These are phyloP conservation scores for Agrocybe praecox DNA, from an alignment of 768 basidiomycete species.

Conservation along the genomic window DNA sequence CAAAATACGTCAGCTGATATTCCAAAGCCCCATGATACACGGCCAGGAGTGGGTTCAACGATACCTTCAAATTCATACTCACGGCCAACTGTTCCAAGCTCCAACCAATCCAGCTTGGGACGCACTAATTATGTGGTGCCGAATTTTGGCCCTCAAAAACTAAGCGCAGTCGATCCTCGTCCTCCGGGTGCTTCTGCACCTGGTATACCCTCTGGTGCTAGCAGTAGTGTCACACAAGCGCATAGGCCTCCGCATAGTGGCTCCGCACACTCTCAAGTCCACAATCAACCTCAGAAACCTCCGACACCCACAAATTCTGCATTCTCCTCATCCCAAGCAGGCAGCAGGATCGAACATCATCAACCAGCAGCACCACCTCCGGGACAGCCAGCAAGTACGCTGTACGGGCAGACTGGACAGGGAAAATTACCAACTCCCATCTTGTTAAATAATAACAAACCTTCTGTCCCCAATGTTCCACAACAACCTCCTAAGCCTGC, in stretches of 20 bases:
- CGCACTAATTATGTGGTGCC: not conserved
- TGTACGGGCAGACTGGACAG: not conserved
- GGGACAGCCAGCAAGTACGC: no score
- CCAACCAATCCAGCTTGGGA: not conserved
- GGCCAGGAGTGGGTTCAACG: not conserved
- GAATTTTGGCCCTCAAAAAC: not conserved
- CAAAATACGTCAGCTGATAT: not conserved
- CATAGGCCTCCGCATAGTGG: not conserved
- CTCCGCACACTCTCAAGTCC: not conserved
- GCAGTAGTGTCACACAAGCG: not conserved
- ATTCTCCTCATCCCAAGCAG: not conserved
- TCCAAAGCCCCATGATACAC: not conserved
- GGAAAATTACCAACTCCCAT: not conserved
- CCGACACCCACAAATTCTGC: not conserved
- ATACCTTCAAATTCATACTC: not conserved
- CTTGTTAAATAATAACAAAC: not conserved
- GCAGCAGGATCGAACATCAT: not conserved
- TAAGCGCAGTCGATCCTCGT: not conserved
- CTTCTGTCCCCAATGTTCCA: not conserved
- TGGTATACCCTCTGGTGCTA: conserved; percentile 4
- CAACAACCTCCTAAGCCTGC: not conserved
- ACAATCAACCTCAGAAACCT: not conserved
- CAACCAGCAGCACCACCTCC: not conserved
- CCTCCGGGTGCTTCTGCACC: conserved; percentile 12
- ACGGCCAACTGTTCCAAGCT: not conserved